Conservation (phyloP, 305 asterid genomes). For the Fraxinus greggii region DNA sequence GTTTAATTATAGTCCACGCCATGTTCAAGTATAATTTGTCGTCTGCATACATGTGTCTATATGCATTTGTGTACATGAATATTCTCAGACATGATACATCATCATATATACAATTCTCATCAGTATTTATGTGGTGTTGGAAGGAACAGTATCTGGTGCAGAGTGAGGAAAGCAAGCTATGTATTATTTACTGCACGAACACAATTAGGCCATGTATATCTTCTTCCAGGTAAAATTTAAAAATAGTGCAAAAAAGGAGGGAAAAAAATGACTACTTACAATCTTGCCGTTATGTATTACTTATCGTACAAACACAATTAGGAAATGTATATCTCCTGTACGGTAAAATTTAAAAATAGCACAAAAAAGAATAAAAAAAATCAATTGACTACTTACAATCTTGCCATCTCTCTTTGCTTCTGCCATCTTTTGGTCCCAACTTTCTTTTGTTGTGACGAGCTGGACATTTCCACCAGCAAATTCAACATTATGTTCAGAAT, state of each 20-base stretch:
- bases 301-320: background rate
- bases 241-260: background rate
- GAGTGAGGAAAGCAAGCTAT: background rate
- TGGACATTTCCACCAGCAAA: conserved; percentile 91
- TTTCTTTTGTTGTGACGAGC: conserved; percentile 69
- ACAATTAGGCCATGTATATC: background rate
- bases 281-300: conserved; percentile 38
- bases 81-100: background rate
- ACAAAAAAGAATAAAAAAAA: background rate
- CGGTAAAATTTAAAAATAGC: background rate
- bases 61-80: background rate
- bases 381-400: conserved; percentile 49
- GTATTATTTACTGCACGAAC: background rate
- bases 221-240: background rate
- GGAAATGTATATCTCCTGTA: background rate
- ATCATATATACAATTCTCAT: background rate
- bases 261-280: conserved; percentile 41
- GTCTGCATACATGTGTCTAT: background rate
- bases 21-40: background rate
- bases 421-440: conserved; percentile 81
- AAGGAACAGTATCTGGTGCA: background rate
- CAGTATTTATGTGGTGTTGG: background rate
- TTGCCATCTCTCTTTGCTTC: conserved; percentile 74
- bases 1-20: background rate
- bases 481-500: conserved; percentile 56